Evolutionary conservation across 352 stramenopile species (phyloP).

Genomic region (Plasmopara viticola): DNA sequence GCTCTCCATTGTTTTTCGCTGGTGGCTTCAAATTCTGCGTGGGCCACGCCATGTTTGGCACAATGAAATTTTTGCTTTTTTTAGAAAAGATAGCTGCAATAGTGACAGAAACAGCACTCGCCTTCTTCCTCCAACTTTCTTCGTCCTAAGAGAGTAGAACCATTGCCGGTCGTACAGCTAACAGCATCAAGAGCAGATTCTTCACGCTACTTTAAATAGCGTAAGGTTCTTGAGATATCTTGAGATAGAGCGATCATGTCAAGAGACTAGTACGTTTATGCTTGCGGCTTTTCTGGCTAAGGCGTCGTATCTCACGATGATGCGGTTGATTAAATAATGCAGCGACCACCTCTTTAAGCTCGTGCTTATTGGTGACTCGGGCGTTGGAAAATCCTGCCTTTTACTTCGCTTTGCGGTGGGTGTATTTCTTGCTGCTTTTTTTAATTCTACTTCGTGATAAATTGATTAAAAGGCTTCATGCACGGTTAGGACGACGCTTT

Average conservation of each 20-base stretch:
- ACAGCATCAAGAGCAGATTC: slow-evolving; percentile 1
- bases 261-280: slow-evolving; percentile 59
- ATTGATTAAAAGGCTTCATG: neutral
- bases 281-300: slow-evolving; percentile 4
- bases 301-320: slow-evolving; percentile 13
- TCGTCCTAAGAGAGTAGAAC: slow-evolving; percentile 9
- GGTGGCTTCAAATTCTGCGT: slow-evolving; percentile 10
- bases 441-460: neutral
- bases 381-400: slow-evolving; percentile 98
- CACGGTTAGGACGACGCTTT: slow-evolving; percentile 91
- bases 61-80: slow-evolving; percentile 7
- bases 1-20: slow-evolving; percentile 22
- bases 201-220: slow-evolving; percentile 1
- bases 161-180: neutral
- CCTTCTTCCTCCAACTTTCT: slow-evolving; percentile 12
- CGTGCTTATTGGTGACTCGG: slow-evolving; percentile 96
- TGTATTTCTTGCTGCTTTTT: slow-evolving; percentile 14
- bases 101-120: slow-evolving; percentile 7
- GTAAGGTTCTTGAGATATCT: slow-evolving; percentile 5
- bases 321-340: neutral
- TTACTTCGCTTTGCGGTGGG: slow-evolving; percentile 94
- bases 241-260: slow-evolving; percentile 43
- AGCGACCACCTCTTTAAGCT: slow-evolving; percentile 97
- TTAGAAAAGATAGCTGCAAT: slow-evolving; percentile 11
- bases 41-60: slow-evolving; percentile 6